A percentile compares a stretch with the other conserved stretches of the same genome.
Conservation (phyloP, 495 filamentous ascomycete species). For the Melanomma pulvis-pyrius region DNA sequence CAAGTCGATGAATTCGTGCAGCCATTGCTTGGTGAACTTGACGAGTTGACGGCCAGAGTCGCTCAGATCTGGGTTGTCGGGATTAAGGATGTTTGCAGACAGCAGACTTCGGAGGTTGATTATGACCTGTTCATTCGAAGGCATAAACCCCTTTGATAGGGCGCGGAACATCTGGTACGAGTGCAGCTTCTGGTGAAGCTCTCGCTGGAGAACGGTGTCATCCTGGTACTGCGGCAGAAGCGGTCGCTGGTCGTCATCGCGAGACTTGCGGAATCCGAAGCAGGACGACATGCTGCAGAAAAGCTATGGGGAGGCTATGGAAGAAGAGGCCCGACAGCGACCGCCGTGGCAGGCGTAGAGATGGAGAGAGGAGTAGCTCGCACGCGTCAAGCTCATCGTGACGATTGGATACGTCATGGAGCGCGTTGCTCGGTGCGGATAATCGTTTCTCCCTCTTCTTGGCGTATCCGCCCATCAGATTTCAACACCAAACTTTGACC, state of each 20-base stretch:
- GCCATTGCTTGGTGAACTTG: conserved; percentile 70
- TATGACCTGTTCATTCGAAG: conserved; percentile 82
- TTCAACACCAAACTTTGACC: background rate
- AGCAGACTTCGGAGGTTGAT: conserved; percentile 80
- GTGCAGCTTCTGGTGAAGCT: conserved; percentile 83
- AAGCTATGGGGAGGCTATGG: background rate
- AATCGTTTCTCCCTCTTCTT: background rate
- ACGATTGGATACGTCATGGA: background rate
- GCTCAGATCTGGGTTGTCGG: conserved; percentile 73
- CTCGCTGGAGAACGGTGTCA: conserved; percentile 75
- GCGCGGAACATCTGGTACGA: conserved; percentile 89
- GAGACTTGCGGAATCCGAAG: conserved; percentile 54
- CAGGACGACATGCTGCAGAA: conserved; percentile 56
- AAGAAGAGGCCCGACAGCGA: too few relatives aligned
- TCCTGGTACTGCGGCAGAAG: conserved; percentile 83
- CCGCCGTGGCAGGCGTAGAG: background rate
- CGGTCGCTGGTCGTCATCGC: conserved; percentile 59
- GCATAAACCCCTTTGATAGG: conserved; percentile 84
- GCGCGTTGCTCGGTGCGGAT: background rate
- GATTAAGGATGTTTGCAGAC: conserved; percentile 75
- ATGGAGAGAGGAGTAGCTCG: background rate
- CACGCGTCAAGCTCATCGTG: conserved; percentile 1
- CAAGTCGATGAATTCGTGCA: conserved; percentile 74
- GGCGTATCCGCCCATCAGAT: too few relatives aligned
- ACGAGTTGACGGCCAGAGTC: conserved; percentile 72